phyloP scores from a whole-genome alignment of 1,139 yeast genomes.

The Magnusiomyces sp. region DNA sequence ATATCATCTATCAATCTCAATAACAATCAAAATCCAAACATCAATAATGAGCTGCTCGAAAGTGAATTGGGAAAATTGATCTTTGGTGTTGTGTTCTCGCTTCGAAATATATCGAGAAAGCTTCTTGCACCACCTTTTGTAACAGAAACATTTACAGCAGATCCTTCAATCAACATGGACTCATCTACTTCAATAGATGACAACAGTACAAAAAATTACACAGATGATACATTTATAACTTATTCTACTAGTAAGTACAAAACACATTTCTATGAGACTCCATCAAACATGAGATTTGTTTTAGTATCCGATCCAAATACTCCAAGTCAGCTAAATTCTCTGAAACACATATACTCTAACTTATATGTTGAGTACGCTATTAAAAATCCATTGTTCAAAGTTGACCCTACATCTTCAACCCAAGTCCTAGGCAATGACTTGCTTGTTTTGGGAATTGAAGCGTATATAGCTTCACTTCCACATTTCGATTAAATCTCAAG shows the following conservation, averaged over 20 bases:
- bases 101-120: slow-evolving; percentile 65
- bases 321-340: slow-evolving; percentile 50
- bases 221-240: slow-evolving; percentile 48
- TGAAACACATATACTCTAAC: slow-evolving; percentile 60
- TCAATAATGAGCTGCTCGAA: slow-evolving; percentile 3
- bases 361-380: slow-evolving; percentile 63
- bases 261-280: slow-evolving; percentile 72
- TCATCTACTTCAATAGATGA: slow-evolving; percentile 14
- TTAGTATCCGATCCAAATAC: slow-evolving; percentile 60
- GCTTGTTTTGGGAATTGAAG: slow-evolving; percentile 34
- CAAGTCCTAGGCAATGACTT: slow-evolving; percentile 35
- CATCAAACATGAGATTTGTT: slow-evolving; percentile 69
- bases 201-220: background rate
- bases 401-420: slow-evolving; percentile 29
- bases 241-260: slow-evolving; percentile 67
- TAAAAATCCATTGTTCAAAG: slow-evolving; percentile 42
- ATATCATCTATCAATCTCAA: background rate
- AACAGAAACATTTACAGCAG: slow-evolving; percentile 3
- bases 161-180: slow-evolving; percentile 1
- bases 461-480: slow-evolving; percentile 32
- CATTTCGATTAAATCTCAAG: slow-evolving; percentile 24
- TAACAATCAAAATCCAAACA: slow-evolving; percentile 11
- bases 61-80: slow-evolving; percentile 43
- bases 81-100: slow-evolving; percentile 79
- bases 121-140: slow-evolving; percentile 33